These are phyloP conservation scores for Ramaria sp. DNA, from an alignment of 768 basidiomycete species.

Conservation along the genomic window DNA sequence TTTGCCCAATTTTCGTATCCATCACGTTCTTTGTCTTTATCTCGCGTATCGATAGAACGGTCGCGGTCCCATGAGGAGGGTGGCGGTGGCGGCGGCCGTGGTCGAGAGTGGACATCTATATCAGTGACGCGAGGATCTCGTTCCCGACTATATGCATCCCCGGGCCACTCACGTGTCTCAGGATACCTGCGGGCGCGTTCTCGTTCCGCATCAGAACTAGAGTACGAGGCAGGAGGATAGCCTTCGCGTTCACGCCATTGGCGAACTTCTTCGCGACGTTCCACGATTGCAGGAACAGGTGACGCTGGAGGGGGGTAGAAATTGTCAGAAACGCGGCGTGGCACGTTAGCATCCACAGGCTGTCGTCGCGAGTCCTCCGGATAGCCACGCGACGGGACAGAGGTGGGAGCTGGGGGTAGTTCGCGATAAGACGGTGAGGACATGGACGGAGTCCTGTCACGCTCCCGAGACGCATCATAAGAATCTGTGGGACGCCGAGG, in stretches of 20 bases:
- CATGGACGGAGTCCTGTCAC: not conserved
- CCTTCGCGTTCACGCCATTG: constrained; percentile 8
- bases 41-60: not conserved
- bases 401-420: not conserved
- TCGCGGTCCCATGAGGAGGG: not conserved
- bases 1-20: not conserved
- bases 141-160: not conserved
- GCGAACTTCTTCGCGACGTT: constrained; percentile 5
- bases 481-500: constrained; percentile 3
- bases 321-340: not conserved
- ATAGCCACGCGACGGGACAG: not conserved
- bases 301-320: not conserved
- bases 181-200: constrained; percentile 1
- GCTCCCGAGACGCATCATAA: not conserved
- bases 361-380: constrained; percentile 3
- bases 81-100: not conserved
- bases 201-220: not conserved
- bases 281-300: not conserved
- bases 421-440: not conserved
- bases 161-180: not conserved
- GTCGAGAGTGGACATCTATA: not conserved
- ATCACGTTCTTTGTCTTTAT: constrained; percentile 6
- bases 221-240: constrained; percentile 2
- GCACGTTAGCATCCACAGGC: not conserved
- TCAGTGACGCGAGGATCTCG: not conserved